Base-by-base conservation (phyloP, 257 asterid species). In the Cruciata laevipes region DNA sequence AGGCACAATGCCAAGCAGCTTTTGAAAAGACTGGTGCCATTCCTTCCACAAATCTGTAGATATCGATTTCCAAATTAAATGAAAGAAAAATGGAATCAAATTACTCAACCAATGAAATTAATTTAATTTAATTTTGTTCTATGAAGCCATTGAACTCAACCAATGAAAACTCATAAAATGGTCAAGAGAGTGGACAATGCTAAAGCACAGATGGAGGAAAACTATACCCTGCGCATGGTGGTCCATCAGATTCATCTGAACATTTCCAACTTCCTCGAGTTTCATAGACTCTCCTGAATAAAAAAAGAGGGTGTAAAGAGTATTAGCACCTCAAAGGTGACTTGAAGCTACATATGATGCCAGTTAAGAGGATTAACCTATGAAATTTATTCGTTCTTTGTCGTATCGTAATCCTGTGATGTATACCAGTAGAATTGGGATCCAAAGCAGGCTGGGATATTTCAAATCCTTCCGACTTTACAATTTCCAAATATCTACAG, bases 371-470 rank as follows among this genome's bases (percentile, higher is more conserved):
- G 55, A 68, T 12, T 76, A 69, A 88, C 96, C 90, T 86, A 79
- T 94, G 99, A 73, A 94, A 84, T 73, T 55, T 83, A 9, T 87
- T 82, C 67, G 72, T 78, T 84, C 90, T 85, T 24, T 79, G 89
- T 71, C 98, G 83, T 64, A 94, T 56, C 25, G 99, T 94, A 74
- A 94, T 94, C 76, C 91, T 83, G 77, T 89, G 99, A 70, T 94
- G 99, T 81, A 94, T 94, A 61, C 96, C 99, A 42, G 96, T 87
- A 27, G 99, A 94, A 81, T 94, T 87, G 53, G 99, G 99, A 83
- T 90, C 98, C 82, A 94, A 79, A 71, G 99, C 99, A 25, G 99
- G 99, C 87, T 94, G 99, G 63, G 99, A 94, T 77, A 94, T 90
- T 72, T 90, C 98, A 21, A 94, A 83, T 31, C 98, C 96, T 83